Evolutionary conservation across 192 early-diverging fungal genomes (phyloP), one percentile per base, ranked within the genome.

Genomic region (Entomortierella parvispora): DNA sequence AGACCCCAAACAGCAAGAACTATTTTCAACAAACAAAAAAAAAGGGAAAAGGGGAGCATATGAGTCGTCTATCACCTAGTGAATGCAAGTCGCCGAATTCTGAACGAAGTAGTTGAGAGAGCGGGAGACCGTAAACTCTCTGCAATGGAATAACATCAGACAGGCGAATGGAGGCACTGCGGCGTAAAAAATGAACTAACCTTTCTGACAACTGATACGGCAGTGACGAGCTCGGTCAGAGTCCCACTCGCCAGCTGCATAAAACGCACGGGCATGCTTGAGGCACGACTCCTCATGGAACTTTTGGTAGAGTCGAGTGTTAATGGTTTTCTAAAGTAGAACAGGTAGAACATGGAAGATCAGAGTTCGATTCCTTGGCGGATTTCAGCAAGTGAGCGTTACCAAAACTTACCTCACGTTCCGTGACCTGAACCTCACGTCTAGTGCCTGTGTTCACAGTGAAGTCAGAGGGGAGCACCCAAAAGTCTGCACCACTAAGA

Each of bases 261-360:
- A 80, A 26, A 88, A 80, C 25, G 83, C 84, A 47, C 85, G 81
- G 40, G 85, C 84, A 72, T 85, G 81, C 69, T 86, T 81, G 15
- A 88, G 71, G 66, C 87, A 88, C 14, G 80, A 63, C 52, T 88
- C 87, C 37, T 84, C 81, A 65, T 84, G 81, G 53, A 85, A 88
- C 66, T 86, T 88, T 42, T 82, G 81, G 60, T 88, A 86, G 31
- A 88, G 56, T 8, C 87, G 82, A 50, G 75, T 82, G 49, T 85
- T 81, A 49, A 88, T 85, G 9, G 72, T 81, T 61, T 81, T 81
- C 86, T 88, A 69, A 52, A 46, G n/a, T n/a, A n/a, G n/a, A n/a
- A n/a, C n/a, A 33, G 29, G 11, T n/a, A 12, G 52, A 55, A 45
- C n/a, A n/a, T n/a, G n/a, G n/a, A n/a, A n/a, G n/a, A n/a, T n/a